phyloP scores from a whole-genome alignment of 768 basidiomycete species.

The Leccinum sublutescens region DNA sequence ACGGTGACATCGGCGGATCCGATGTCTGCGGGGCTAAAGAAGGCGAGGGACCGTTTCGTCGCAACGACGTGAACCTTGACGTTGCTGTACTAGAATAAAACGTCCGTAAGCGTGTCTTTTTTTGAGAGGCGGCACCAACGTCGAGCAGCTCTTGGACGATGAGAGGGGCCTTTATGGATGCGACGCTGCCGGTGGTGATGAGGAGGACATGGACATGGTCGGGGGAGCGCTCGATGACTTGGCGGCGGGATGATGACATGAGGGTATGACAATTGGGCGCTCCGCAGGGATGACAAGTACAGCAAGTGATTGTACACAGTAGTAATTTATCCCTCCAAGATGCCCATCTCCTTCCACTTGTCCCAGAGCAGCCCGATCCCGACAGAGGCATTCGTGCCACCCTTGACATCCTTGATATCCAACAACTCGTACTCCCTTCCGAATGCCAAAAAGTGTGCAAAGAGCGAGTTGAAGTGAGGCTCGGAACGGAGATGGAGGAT shows the following conservation, averaged over 20 bases:
- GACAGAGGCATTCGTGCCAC: constrained; percentile 55
- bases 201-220: constrained; percentile 63
- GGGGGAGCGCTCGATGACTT: constrained; percentile 27
- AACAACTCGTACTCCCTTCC: constrained; percentile 91
- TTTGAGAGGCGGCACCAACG: constrained; percentile 31
- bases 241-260: constrained; percentile 1
- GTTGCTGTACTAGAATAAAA: constrained; percentile 54
- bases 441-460: constrained; percentile 97
- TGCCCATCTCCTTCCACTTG: constrained; percentile 87
- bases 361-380: constrained; percentile 86
- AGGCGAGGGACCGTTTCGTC: constrained; percentile 73
- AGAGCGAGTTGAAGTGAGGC: constrained; percentile 95
- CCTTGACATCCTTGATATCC: constrained; percentile 85
- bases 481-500: constrained; percentile 93
- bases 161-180: constrained; percentile 89
- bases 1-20: background rate
- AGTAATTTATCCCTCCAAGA: constrained; percentile 43
- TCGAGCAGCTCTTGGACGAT: constrained; percentile 75
- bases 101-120: background rate
- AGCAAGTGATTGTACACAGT: constrained; percentile 1
- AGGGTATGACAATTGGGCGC: constrained; percentile 10
- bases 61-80: constrained; percentile 83
- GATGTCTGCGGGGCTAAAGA: constrained; percentile 57
- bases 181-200: constrained; percentile 92
- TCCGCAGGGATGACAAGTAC: constrained; percentile 1